Base-by-base conservation (phyloP, 2,329 filamentous ascomycete species). In the Arthrobotrys megalospora region DNA sequence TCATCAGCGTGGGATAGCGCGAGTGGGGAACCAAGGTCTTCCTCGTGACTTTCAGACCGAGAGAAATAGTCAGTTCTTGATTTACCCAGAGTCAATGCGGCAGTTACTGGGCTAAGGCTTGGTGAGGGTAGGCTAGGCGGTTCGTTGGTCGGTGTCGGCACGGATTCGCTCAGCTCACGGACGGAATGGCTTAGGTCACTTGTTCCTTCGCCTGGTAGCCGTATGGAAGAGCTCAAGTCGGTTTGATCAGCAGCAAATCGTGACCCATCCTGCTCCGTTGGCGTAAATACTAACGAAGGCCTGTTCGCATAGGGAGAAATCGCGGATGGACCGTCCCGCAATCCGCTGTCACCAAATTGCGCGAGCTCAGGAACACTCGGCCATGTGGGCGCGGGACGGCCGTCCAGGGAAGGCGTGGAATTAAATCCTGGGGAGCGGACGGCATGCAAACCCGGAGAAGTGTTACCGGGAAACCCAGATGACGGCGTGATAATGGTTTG, bases 41-140 rank as follows among this genome's bases (percentile, higher is more conserved):
- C 85, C 14, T 79, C 76, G 8, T 63, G 53, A 38, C 55, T 60
- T 19, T 84, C 84, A 28, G 83, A 83, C 28, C 82, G 81, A 0
- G 83, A 86, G 78, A 82, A 84, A 82, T 80, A 81, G 69, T 76
- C 76, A 53, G 50, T 80, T 36, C 69, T 55, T 47, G 64, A 80
- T 79, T 64, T 83, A 6, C 87, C 83, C 81, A 89, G 87, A 28
- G 87, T 87, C 50, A 95, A 92, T 81, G 93, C 93, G 76, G 96
- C 89, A 5, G 95, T 96, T 45, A 91, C 90, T 3, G 96, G 96
- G 28, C 96, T 99, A 71, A 99, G 86, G 82, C 96, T 94, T 38
- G 96, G 96, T 84, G 96, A 99, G 65, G 96, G 96, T 79, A 99
- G 87, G 85, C 93, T 97, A 80, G 93, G 93, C 86, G 97, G 95